Percentiles rank a stretch among this genome's conserved stretches.
phyloP scores from a whole-genome alignment of 108 stramenopile species.

The Licmophora abbreviata region DNA sequence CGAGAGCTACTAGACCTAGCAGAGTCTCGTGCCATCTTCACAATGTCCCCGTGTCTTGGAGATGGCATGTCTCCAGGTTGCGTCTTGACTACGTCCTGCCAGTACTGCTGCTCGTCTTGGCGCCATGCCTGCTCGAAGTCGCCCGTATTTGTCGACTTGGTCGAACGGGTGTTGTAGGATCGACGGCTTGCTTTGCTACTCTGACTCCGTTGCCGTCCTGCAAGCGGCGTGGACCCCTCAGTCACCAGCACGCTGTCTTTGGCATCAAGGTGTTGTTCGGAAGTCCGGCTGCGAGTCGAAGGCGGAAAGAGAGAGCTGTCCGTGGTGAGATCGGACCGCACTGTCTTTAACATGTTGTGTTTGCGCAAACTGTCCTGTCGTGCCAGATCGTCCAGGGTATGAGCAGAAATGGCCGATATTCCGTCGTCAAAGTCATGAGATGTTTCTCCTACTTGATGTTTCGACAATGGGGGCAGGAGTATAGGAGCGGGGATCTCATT shows the following conservation, averaged over 20 bases:
- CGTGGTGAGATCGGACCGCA: background rate
- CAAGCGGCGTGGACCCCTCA: too few species aligned
- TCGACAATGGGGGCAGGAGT: background rate
- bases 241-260: too few species aligned
- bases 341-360: background rate
- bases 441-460: too few species aligned
- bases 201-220: too few species aligned
- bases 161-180: background rate
- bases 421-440: conserved; percentile 83
- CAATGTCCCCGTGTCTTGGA: background rate
- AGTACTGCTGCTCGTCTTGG: conserved; percentile 2
- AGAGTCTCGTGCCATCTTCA: background rate
- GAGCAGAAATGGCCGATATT: conserved; percentile 56
- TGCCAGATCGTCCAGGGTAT: conserved; percentile 72
- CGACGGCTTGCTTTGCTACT: too few species aligned
- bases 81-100: background rate
- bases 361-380: background rate
- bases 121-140: conserved; percentile 3
- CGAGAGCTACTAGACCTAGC: background rate
- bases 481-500: background rate
- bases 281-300: too few species aligned
- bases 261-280: too few species aligned
- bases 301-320: too few species aligned
- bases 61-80: background rate
- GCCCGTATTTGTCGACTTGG: background rate